phyloP scores from a whole-genome alignment of 1,284 basidiomycete genomes.

The Austroboletus niveus region DNA sequence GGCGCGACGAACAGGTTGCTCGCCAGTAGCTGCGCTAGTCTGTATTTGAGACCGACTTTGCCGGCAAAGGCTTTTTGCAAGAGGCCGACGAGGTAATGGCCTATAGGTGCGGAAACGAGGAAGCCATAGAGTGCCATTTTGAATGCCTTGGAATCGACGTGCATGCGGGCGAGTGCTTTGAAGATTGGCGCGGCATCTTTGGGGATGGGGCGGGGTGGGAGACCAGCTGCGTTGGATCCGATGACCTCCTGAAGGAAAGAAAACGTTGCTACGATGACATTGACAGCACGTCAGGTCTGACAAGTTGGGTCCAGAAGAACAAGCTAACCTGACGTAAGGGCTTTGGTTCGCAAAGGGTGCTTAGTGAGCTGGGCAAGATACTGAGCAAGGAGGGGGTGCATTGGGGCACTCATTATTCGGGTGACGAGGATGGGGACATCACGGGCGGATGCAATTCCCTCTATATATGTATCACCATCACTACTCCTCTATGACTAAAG shows the following conservation, averaged over 20 bases:
- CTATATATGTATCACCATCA: conserved; percentile 11
- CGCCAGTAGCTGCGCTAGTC: conserved; percentile 73
- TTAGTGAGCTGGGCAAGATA: conserved; percentile 63
- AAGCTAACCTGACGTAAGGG: conserved; percentile 58
- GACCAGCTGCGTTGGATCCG: conserved; percentile 65
- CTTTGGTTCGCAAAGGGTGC: conserved; percentile 75
- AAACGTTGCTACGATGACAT: conserved; percentile 47
- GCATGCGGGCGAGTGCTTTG: conserved; percentile 53
- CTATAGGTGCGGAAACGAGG: conserved; percentile 80
- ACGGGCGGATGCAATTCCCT: not conserved
- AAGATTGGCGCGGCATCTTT: conserved; percentile 54
- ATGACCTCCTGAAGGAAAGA: conserved; percentile 82
- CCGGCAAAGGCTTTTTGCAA: conserved; percentile 79
- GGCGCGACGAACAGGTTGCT: conserved; percentile 80
- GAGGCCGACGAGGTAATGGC: conserved; percentile 69
- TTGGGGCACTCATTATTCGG: conserved; percentile 33
- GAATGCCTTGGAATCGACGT: conserved; percentile 62
- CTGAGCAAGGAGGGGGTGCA: conserved; percentile 55
- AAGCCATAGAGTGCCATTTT: conserved; percentile 87
- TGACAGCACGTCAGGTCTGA: not conserved
- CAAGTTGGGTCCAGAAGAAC: not conserved
- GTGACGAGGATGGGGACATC: too few relatives aligned
- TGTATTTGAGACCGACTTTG: conserved; percentile 64
- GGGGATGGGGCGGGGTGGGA: conserved; percentile 48
- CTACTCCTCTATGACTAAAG: conserved; percentile 21